Base-by-base conservation (phyloP, 2,329 filamentous ascomycete species). In the Bisporella sp. region DNA sequence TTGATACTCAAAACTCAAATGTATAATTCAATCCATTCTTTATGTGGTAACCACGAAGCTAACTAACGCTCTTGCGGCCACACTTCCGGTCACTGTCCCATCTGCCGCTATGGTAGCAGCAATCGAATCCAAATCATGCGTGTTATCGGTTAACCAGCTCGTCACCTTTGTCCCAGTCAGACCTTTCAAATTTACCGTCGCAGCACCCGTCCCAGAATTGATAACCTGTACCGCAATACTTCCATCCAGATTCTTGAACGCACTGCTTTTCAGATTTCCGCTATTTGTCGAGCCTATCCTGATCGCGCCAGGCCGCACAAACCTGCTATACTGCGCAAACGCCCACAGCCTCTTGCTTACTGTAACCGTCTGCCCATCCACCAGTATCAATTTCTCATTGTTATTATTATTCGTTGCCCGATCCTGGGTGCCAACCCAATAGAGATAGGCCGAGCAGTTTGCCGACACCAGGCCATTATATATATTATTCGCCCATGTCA, bases 401-500 rank as follows among this genome's bases (percentile, higher is more conserved):
- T 21, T 21, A 21, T 21, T 21, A 21, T 21, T 21, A 21, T 21
- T 21, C 3, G 21, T 21, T 21, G 21, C 21, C 21, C 21, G 21
- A 21, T 21, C 21, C 21, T 21, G 21, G 21, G 21, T 21, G 21
- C 75, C 74, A 59, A 76, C 72, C 77, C 77, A 81, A 64, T 76
- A 79, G 5, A 81, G 66, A 57, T 78, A 79, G 0, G 71, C 77
- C 6, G 70, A 73, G 5, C 75, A 65, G 56, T 75, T 73, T 29
- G 68, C 69, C 57, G 71, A 71, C 5, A 74, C 67, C 11, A 81
- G 64, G 21, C 71, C 74, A 32, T 68, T 68, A 61, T 74, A 73
- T 42, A 81, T 72, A 55, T 75, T 73, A 56, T 74, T 73, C 1
- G 77, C 77, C 77, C 76, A 80, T 2, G 74, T 77, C 56, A 76